A percentile compares a stretch with the other conserved stretches of the same genome.
Evolutionary conservation across 192 early-diverging fungal species (phyloP).

Genomic region (Rhizoclosmatium sp.): DNA sequence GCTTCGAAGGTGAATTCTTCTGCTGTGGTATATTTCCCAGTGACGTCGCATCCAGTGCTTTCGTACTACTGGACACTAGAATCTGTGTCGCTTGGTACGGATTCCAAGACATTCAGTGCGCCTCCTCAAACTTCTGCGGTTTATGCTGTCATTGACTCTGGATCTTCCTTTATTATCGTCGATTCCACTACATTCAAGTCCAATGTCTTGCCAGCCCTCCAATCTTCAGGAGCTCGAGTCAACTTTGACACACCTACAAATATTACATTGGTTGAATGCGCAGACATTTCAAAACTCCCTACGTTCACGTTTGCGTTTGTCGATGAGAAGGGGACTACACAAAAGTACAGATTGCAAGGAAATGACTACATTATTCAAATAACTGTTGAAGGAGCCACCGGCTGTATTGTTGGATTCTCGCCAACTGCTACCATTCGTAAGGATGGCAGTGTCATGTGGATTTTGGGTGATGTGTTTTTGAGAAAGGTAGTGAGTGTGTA

Average conservation of each 20-base stretch:
- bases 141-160: conserved; percentile 6
- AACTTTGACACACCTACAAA: not conserved
- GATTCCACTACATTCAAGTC: conserved; percentile 6
- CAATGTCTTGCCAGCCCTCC: not conserved
- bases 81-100: not conserved
- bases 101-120: not conserved
- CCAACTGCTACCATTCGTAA: not conserved
- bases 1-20: not conserved
- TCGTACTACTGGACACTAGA: conserved; percentile 11
- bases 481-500: conserved; percentile 50
- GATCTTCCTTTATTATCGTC: not conserved
- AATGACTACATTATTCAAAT: no score
- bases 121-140: not conserved
- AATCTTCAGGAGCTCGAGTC: not conserved
- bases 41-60: not conserved
- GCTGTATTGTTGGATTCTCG: conserved; percentile 15
- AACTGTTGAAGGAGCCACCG: not conserved
- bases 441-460: conserved; percentile 38
- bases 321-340: conserved; percentile 2
- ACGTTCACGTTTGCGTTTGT: conserved; percentile 7
- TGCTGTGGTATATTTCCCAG: not conserved
- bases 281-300: not conserved
- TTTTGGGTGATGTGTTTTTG: conserved; percentile 55
- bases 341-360: not conserved
- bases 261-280: not conserved